Evolutionary conservation across 1,139 yeast genomes (phyloP).

Genomic region (Blastobotrys illinoisensis): DNA sequence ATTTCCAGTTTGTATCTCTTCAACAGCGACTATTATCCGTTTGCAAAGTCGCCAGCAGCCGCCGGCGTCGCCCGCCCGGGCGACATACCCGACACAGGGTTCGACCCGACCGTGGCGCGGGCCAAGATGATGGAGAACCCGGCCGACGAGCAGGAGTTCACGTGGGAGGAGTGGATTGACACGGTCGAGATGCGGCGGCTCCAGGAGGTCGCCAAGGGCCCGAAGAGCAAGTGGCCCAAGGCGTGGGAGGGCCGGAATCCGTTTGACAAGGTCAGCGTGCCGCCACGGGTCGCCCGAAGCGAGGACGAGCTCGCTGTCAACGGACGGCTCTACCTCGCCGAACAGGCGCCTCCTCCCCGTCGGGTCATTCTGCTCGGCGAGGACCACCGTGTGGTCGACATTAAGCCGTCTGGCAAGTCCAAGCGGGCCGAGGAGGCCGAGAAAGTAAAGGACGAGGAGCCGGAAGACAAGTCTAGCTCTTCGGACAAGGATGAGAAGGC

Average conservation of each 20-base stretch:
- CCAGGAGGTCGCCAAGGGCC: slow-evolving; percentile 9
- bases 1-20: slow-evolving; percentile 21
- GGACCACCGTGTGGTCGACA: slow-evolving; percentile 4
- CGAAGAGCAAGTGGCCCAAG: slow-evolving; percentile 8
- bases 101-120: slow-evolving; percentile 15
- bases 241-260: slow-evolving; percentile 8
- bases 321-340: slow-evolving; percentile 27
- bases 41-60: neutral
- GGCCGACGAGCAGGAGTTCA: slow-evolving; percentile 26
- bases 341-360: slow-evolving; percentile 23
- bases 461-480: neutral
- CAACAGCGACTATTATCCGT: slow-evolving; percentile 16
- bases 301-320: slow-evolving; percentile 26
- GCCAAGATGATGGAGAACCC: slow-evolving; percentile 20
- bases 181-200: slow-evolving; percentile 19
- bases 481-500: neutral
- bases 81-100: slow-evolving; percentile 8
- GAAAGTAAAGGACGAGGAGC: neutral
- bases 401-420: neutral
- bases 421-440: neutral
- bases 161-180: slow-evolving; percentile 30
- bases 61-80: neutral
- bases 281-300: slow-evolving; percentile 16
- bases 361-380: slow-evolving; percentile 24
- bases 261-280: slow-evolving; percentile 14